Evolutionary conservation across 139 green algal species (phyloP), one percentile per base, ranked within the genome.

Genomic region (Microglena sp.): DNA sequence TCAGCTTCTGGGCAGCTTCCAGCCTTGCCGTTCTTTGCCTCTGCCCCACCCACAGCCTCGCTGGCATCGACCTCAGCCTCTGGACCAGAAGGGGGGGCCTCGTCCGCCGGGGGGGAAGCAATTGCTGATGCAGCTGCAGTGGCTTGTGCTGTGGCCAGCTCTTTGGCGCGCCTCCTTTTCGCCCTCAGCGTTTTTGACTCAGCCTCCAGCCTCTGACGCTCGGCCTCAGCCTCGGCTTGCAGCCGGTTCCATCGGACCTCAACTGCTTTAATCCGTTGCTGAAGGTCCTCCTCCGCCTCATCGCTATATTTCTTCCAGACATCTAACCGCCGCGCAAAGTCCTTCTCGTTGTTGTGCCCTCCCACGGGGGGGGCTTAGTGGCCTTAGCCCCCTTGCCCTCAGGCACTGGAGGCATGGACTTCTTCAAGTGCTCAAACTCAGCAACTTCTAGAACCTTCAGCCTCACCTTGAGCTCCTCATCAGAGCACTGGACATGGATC

Each of bases 301-400:
- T 45, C 54, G 21, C 69, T 60, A 60, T 73, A 40, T 21, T 31
- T 30, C 3, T 21, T 28, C 28, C 36, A 79, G 2, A 59, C 57
- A 21, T 72, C 67, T 45, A 63, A 27, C 2, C 73, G 59, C 30
- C 70, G 57, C 11, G 0, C 28, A 44, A 77, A 83, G 26, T 78
- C 76, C 46, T 69, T 67, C 45, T 80, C 76, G 30, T 61, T 78
- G 65, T 86, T 79, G 67, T 82, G 75, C 18, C 64, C 63, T 2
- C 46, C 11, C 60, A 53, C 60, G 63, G 21, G 3, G 31, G 33
- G 27, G 54, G 8, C 4, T 40, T 30, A 29, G 18, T 36, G 59
- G 11, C 45, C 56, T 65, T 70, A 22, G 33, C 45, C 6, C 8
- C 61, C 22, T 55, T 34, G 35, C 21, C 43, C 4, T 18, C 53